These are phyloP conservation scores for Chimonanthus salicifolius DNA, from an alignment of 164 flowering plant genomes.

Conservation along the genomic window DNA sequence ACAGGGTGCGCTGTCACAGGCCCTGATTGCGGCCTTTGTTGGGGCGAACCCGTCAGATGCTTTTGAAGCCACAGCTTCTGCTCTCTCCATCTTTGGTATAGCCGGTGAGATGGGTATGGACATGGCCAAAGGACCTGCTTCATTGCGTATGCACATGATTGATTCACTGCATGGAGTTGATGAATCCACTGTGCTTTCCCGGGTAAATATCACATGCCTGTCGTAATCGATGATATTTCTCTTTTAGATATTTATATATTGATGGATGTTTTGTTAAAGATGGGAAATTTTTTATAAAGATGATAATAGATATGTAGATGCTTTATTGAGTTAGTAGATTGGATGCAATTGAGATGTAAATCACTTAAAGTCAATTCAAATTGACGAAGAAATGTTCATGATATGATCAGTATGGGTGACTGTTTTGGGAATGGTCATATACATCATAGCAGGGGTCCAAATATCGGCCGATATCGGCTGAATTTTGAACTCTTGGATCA, in stretches of 20 bases:
- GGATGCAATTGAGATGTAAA: background rate
- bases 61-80: slow-evolving; percentile 77
- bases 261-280: background rate
- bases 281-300: background rate
- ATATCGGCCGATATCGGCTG: too few species aligned
- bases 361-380: background rate
- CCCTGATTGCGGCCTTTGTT: slow-evolving; percentile 84
- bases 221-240: background rate
- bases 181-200: slow-evolving; percentile 34
- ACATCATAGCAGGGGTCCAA: too few species aligned
- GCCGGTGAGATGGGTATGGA: slow-evolving; percentile 82
- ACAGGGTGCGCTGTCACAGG: slow-evolving; percentile 94
- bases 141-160: slow-evolving; percentile 76
- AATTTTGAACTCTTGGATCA: too few species aligned
- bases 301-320: background rate
- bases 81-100: slow-evolving; percentile 76
- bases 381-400: background rate
- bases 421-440: too few species aligned
- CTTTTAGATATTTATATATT: background rate
- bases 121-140: slow-evolving; percentile 79
- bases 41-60: slow-evolving; percentile 54
- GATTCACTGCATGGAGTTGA: slow-evolving; percentile 78
- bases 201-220: slow-evolving; percentile 22
- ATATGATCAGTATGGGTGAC: background rate
- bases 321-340: background rate